Conservation (phyloP, 1,139 yeast genomes). For the Pichia sp. region DNA sequence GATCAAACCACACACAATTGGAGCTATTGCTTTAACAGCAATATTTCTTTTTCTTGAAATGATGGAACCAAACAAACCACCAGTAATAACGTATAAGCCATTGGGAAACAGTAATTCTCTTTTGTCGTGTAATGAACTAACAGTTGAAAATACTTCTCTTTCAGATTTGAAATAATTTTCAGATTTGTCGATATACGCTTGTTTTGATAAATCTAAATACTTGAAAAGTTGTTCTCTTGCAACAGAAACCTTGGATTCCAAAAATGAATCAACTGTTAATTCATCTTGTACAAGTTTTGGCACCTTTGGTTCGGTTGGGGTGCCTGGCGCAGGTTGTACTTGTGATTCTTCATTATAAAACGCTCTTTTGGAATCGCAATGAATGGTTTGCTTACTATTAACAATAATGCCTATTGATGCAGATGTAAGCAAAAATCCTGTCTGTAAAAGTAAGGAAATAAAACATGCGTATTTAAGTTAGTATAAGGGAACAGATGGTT, state of each 20-base stretch:
- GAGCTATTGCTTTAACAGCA: slow-evolving; percentile 52
- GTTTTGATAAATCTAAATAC: slow-evolving; percentile 29
- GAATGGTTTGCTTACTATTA: not conserved
- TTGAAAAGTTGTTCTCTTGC: slow-evolving; percentile 38
- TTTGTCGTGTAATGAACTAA: slow-evolving; percentile 63
- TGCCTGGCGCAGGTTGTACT: slow-evolving; percentile 43
- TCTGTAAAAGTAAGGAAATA: not conserved
- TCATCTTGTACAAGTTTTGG: slow-evolving; percentile 40
- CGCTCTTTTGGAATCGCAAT: slow-evolving; percentile 29
- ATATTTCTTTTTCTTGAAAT: slow-evolving; percentile 67
- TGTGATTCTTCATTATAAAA: slow-evolving; percentile 56
- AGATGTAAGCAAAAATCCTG: slow-evolving; percentile 11
- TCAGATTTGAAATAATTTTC: slow-evolving; percentile 41
- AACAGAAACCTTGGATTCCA: slow-evolving; percentile 44
- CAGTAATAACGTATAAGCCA: slow-evolving; percentile 61
- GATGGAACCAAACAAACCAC: slow-evolving; percentile 76
- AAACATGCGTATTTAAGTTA: not conserved
- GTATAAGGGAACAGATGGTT: not conserved
- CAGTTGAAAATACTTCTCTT: slow-evolving; percentile 56
- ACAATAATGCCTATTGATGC: slow-evolving; percentile 4
- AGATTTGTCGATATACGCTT: slow-evolving; percentile 39
- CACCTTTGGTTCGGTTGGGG: slow-evolving; percentile 28
- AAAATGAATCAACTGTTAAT: slow-evolving; percentile 53
- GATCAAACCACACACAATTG: slow-evolving; percentile 57
- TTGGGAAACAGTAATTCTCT: slow-evolving; percentile 76